Evolutionary conservation across 352 stramenopile genomes (phyloP).

Genomic region (Pythium graminicola): DNA sequence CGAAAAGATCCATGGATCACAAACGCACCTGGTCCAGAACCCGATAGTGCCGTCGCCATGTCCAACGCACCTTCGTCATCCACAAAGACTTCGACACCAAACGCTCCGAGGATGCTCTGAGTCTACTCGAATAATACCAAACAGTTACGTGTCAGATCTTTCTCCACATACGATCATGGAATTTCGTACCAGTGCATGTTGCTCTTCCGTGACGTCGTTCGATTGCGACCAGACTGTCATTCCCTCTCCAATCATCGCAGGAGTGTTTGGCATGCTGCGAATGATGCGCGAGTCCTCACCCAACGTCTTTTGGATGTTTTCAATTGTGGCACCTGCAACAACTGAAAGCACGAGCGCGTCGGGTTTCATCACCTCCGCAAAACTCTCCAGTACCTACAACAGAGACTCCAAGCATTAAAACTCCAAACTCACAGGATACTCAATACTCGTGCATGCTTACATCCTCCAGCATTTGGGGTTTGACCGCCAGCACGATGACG

Average conservation of each 20-base stretch:
- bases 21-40: constrained; percentile 76
- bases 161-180: background rate
- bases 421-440: background rate
- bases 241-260: constrained; percentile 90
- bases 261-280: constrained; percentile 95
- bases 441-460: no score
- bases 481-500: constrained; percentile 91
- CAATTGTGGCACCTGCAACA: constrained; percentile 74
- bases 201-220: constrained; percentile 61
- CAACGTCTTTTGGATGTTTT: constrained; percentile 51
- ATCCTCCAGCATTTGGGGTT: constrained; percentile 91
- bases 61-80: constrained; percentile 93
- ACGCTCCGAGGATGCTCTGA: constrained; percentile 80
- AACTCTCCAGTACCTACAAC: constrained; percentile 51
- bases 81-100: constrained; percentile 92
- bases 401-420: background rate
- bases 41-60: constrained; percentile 92
- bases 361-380: constrained; percentile 46
- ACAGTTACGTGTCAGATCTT: background rate
- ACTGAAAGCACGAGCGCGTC: constrained; percentile 78
- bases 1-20: no score
- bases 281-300: constrained; percentile 77
- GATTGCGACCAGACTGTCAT: constrained; percentile 93
- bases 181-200: constrained; percentile 46
- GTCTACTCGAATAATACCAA: constrained; percentile 30